Evolutionary conservation across 192 early-diverging fungal genomes (phyloP), one percentile per base, ranked within the genome.

Genomic region (Chytriomyces hyalinus): DNA sequence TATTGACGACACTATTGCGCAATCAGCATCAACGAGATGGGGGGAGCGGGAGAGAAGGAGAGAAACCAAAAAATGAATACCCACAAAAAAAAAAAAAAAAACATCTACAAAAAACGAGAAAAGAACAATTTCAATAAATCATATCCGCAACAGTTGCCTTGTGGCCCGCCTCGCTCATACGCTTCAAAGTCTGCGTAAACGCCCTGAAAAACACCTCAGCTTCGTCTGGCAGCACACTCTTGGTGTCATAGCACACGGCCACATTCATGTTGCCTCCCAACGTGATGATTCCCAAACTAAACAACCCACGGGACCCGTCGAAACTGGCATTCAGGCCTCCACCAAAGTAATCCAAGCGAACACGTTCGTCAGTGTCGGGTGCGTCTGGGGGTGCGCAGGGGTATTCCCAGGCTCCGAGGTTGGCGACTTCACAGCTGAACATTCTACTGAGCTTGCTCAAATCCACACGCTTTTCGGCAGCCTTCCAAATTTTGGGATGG

Each of bases 391-490:
- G 62, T 5, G 83, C 81, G 48, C 50, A 63, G 49, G 86, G 86
- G 69, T 80, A 80, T n/a, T 85, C 80, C 86, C 86, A 87, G 0
- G 86, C 82, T 47, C 83, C 83, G 5, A 87, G 53, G 64, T 87
- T 87, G 22, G 86, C 86, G 7, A 87, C 67, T 75, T 87, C 86
- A 13, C 85, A 76, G 46, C 76, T 67, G 75, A 78, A 86, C 17
- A 72, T 66, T 17, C 84, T 76, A 6, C 81, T 76, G 11, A 84
- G 61, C 44, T 77, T 78, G 26, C 76, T 60, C 20, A 87, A 50
- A 64, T 87, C 84, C 11, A 80, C 65, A 13, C 80, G 62, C 49
- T 75, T 64, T 53, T 87, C 78, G 44, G 82, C 67, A 24, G 36
- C 51, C 10, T 82, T 61, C 79, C 80, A 87, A 10, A 86, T 22